These are phyloP conservation scores for Lactarius hatsudake DNA, from an alignment of 768 basidiomycete genomes.

Conservation along the genomic window DNA sequence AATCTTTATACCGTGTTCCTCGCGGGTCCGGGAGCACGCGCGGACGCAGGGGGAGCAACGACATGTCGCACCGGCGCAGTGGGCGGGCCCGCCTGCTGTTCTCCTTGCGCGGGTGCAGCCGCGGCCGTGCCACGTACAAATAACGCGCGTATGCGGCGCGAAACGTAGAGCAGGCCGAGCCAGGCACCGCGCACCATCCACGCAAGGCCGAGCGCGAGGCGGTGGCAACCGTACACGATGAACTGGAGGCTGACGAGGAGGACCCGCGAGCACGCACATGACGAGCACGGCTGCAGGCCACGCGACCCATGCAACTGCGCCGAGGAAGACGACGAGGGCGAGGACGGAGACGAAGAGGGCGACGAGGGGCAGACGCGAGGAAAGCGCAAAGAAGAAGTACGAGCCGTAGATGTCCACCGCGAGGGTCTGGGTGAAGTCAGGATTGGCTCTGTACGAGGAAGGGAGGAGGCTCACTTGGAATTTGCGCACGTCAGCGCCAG, in stretches of 20 bases:
- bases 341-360: constrained; percentile 56
- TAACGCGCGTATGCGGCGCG: not conserved
- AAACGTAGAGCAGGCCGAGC: not conserved
- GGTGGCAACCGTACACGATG: constrained; percentile 39
- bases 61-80: no score
- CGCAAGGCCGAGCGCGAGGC: constrained; percentile 9
- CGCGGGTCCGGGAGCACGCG: not conserved
- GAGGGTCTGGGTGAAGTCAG: constrained; percentile 36
- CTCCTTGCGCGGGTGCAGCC: no score
- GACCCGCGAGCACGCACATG: constrained; percentile 56
- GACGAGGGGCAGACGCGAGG: constrained; percentile 59
- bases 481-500: constrained; percentile 47
- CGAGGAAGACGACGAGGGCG: constrained; percentile 59
- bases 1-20: not conserved
- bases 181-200: constrained; percentile 17
- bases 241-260: constrained; percentile 63
- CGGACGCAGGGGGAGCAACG: not conserved
- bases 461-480: constrained; percentile 49
- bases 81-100: no score
- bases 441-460: not conserved
- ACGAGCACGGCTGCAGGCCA: constrained; percentile 63
- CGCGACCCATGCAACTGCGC: constrained; percentile 57
- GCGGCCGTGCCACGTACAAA: not conserved
- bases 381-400: constrained; percentile 68
- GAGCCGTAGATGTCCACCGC: constrained; percentile 56